phyloP scores from a whole-genome alignment of 805 yeast species.

The Spathaspora arborariae region DNA sequence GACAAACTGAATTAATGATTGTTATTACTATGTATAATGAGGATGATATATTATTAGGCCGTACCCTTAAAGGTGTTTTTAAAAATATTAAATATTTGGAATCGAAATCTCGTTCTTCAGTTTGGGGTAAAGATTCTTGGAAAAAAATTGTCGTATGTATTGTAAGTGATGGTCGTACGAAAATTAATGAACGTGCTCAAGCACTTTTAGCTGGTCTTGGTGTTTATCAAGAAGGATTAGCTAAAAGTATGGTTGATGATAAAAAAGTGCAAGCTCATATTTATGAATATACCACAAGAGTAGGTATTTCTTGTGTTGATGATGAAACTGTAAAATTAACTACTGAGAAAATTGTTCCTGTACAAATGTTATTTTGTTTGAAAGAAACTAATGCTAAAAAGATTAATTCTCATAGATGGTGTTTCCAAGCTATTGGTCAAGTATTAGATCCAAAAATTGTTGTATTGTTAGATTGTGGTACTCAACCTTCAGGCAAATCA shows the following conservation, averaged over 20 bases:
- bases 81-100: conserved; percentile 59
- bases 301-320: conserved; percentile 38
- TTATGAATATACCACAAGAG: conserved; percentile 64
- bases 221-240: conserved; percentile 62
- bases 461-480: conserved; percentile 59
- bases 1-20: conserved; percentile 58
- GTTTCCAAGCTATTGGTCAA: conserved; percentile 60
- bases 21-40: conserved; percentile 67
- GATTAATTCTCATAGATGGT: conserved; percentile 67
- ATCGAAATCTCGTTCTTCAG: conserved; percentile 43
- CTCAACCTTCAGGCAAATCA: conserved; percentile 57
- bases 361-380: conserved; percentile 57
- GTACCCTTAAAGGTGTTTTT: conserved; percentile 62
- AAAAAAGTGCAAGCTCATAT: conserved; percentile 61
- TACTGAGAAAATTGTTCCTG: conserved; percentile 55
- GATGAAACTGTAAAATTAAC: conserved; percentile 53
- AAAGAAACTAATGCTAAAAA: conserved; percentile 63
- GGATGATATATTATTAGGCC: conserved; percentile 57
- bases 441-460: conserved; percentile 56
- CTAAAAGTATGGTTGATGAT: conserved; percentile 57
- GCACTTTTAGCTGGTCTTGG: conserved; percentile 65
- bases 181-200: conserved; percentile 58
- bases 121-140: conserved; percentile 50
- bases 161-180: conserved; percentile 63
- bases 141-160: conserved; percentile 60